Conservation (phyloP, 306 rosid species). For the Clitoria ternatea region DNA sequence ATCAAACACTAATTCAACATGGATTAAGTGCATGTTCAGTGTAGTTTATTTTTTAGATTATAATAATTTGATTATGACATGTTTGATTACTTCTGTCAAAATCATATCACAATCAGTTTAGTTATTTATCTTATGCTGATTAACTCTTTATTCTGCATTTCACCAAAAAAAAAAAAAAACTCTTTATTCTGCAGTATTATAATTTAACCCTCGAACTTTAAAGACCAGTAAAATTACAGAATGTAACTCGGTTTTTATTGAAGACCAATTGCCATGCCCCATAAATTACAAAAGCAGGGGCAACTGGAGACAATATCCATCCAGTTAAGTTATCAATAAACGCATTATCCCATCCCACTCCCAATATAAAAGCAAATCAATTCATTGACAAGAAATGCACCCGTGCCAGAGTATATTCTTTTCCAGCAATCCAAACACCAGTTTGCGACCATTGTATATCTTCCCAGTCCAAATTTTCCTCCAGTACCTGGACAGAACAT, state of each 20-base stretch:
- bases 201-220: background rate
- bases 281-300: slow-evolving; percentile 19
- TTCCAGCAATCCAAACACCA: slow-evolving; percentile 92
- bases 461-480: slow-evolving; percentile 94
- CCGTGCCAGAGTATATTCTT: slow-evolving; percentile 81
- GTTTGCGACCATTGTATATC: slow-evolving; percentile 98
- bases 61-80: too few species aligned
- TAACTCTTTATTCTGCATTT: too few species aligned
- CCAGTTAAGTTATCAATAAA: background rate
- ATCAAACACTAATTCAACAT: too few species aligned
- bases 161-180: too few species aligned
- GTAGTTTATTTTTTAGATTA: too few species aligned
- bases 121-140: too few species aligned
- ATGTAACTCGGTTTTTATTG: background rate
- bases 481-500: slow-evolving; percentile 54
- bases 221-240: background rate
- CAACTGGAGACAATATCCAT: slow-evolving; percentile 3
- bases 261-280: background rate
- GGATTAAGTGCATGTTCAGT: too few species aligned
- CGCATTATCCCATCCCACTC: slow-evolving; percentile 24
- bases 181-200: background rate
- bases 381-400: slow-evolving; percentile 81
- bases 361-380: slow-evolving; percentile 19
- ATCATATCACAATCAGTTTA: too few species aligned
- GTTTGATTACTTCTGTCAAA: too few species aligned